Evolutionary conservation across 23 red algal genomes (phyloP).

Genomic region (Gracilaria gracilis): DNA sequence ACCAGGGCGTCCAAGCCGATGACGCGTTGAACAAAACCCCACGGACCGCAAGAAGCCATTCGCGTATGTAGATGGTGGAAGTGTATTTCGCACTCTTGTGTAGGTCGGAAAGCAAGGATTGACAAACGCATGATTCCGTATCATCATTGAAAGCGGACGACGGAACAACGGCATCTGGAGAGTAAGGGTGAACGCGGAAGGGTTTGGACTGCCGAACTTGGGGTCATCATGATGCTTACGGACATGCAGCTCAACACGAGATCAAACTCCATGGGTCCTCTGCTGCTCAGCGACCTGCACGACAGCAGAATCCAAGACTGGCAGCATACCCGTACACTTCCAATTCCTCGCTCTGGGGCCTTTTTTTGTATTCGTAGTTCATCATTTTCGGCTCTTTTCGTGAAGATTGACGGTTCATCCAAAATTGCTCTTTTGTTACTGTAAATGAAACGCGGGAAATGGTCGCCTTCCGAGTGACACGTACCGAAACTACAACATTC

Average conservation of each 20-base stretch:
- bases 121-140: constrained; percentile 36
- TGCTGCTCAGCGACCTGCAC: no score
- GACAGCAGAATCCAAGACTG: no score
- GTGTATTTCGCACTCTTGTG: neutral
- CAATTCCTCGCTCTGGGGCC: neutral
- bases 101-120: neutral
- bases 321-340: neutral
- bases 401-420: neutral
- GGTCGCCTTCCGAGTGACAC: no score
- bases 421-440: neutral
- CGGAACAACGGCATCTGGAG: constrained; percentile 5
- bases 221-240: neutral
- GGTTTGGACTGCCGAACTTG: neutral
- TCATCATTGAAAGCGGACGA: neutral
- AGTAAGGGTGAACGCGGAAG: neutral
- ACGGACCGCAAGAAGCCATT: neutral
- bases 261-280: neutral
- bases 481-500: no score
- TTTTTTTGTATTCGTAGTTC: neutral
- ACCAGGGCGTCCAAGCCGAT: constrained; percentile 28
- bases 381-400: neutral
- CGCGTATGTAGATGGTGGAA: neutral
- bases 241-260: neutral
- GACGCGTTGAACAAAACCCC: constrained; percentile 23
- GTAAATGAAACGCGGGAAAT: neutral